These are phyloP conservation scores for Blastobotrys buckinghamii DNA, from an alignment of 1,139 yeast genomes.

Conservation along the genomic window DNA sequence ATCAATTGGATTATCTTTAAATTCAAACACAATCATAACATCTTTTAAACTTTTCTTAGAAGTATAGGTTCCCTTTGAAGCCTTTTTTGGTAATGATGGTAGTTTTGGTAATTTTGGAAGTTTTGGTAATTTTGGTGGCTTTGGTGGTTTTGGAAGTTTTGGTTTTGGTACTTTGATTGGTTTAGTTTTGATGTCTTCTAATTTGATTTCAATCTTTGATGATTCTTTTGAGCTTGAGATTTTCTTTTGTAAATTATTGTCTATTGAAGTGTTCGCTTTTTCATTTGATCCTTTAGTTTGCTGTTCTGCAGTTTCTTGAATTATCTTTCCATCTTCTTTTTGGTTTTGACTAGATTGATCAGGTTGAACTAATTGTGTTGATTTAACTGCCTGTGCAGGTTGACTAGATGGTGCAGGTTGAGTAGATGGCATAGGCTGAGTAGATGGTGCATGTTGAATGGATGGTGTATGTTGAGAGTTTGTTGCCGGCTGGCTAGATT, in stretches of 20 bases:
- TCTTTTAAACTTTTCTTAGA: constrained; percentile 38
- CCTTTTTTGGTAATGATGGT: constrained; percentile 19
- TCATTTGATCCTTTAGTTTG: neutral
- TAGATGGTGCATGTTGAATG: too few relatives aligned
- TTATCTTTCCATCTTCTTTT: neutral
- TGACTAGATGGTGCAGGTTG: too few relatives aligned
- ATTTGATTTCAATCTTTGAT: neutral
- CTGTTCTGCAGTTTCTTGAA: neutral
- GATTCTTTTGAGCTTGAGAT: neutral
- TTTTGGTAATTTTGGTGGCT: constrained; percentile 10
- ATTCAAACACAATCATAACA: constrained; percentile 80
- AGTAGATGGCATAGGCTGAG: too few relatives aligned
- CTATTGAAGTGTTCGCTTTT: neutral
- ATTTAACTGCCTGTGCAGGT: too few relatives aligned
- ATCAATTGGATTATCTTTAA: constrained; percentile 68
- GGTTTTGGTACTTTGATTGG: constrained; percentile 3
- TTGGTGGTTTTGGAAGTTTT: constrained; percentile 10
- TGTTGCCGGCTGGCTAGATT: too few relatives aligned
- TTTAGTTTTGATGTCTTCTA: neutral
- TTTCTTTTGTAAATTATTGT: neutral
- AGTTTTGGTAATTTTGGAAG: constrained; percentile 22
- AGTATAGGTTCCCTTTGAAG: constrained; percentile 20
- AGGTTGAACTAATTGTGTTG: too few relatives aligned
- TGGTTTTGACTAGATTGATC: too few relatives aligned
- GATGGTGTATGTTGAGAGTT: too few relatives aligned